Conservation (phyloP, 345 rosid genomes). For the Gossypium thurberi region DNA sequence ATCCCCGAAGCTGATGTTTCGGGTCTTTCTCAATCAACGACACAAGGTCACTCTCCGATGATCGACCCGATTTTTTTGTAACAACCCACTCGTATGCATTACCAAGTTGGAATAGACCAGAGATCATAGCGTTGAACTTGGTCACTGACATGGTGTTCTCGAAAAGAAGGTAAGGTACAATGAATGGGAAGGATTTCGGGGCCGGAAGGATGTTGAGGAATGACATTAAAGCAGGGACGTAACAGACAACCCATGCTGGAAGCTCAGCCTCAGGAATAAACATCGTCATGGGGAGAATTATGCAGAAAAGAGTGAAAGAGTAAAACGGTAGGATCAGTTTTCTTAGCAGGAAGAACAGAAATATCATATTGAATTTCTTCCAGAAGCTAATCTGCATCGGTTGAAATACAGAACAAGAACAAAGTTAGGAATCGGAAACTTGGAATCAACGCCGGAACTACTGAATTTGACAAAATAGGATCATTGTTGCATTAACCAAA, state of each 20-base stretch:
- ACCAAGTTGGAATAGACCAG: slow-evolving; percentile 92
- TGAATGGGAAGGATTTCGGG: slow-evolving; percentile 83
- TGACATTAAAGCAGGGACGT: slow-evolving; percentile 92
- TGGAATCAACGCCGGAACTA: neutral
- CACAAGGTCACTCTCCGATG: slow-evolving; percentile 81
- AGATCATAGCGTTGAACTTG: slow-evolving; percentile 92
- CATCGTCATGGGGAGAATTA: slow-evolving; percentile 95
- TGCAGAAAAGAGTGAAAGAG: slow-evolving; percentile 93
- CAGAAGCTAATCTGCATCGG: slow-evolving; percentile 63
- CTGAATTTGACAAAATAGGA: neutral
- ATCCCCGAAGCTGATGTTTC: slow-evolving; percentile 43
- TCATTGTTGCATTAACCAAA: neutral
- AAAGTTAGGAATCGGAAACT: slow-evolving; percentile 5
- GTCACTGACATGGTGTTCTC: slow-evolving; percentile 98
- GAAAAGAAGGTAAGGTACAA: slow-evolving; percentile 91
- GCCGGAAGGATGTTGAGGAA: slow-evolving; percentile 91
- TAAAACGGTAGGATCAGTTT: slow-evolving; percentile 84
- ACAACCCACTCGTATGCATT: slow-evolving; percentile 97
- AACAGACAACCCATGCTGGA: slow-evolving; percentile 90
- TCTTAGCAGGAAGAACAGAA: slow-evolving; percentile 81
- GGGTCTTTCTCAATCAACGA: slow-evolving; percentile 51
- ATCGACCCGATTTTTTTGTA: slow-evolving; percentile 86
- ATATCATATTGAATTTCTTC: slow-evolving; percentile 88
- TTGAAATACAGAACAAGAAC: slow-evolving; percentile 2
- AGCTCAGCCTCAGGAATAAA: slow-evolving; percentile 88